These are phyloP conservation scores for Emergomyces pasteurianus DNA, from an alignment of 2,329 filamentous ascomycete genomes.

Conservation along the genomic window DNA sequence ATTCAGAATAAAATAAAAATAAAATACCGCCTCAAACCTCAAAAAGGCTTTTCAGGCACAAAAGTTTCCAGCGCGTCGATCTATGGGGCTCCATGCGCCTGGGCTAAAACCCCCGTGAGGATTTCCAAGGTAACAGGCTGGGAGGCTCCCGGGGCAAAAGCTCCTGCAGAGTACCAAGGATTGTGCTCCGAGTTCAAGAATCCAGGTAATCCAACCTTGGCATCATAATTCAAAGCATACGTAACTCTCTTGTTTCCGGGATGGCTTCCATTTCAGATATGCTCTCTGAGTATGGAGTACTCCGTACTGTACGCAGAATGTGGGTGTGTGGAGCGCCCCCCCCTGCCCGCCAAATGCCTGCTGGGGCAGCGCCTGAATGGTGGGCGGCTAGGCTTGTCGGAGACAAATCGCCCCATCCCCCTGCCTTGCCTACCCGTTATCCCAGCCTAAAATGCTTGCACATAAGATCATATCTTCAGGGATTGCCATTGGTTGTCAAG, in stretches of 20 bases:
- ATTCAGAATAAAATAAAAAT: not conserved
- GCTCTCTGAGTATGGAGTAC: no score
- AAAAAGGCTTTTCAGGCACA: not conserved
- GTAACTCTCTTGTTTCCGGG: not conserved
- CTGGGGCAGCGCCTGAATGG: not conserved
- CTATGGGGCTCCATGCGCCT: conserved; percentile 1
- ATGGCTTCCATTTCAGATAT: no score
- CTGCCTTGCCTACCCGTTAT: not conserved
- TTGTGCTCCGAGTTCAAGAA: not conserved
- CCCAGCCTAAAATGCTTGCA: not conserved
- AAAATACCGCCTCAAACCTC: not conserved
- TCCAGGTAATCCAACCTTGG: not conserved
- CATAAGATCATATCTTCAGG: not conserved
- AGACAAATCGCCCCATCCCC: not conserved
- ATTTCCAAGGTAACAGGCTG: not conserved
- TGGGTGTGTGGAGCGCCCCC: no score
- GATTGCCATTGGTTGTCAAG: not conserved
- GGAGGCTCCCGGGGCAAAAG: not conserved
- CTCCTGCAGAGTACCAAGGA: not conserved
- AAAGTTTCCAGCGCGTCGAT: not conserved
- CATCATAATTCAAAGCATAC: no score
- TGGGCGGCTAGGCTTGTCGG: not conserved
- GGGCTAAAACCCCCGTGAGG: not conserved
- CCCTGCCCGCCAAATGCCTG: not conserved
- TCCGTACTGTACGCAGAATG: no score